These are phyloP conservation scores for Hypomyces rosellus DNA, from an alignment of 2,329 filamentous ascomycete species.

Conservation along the genomic window DNA sequence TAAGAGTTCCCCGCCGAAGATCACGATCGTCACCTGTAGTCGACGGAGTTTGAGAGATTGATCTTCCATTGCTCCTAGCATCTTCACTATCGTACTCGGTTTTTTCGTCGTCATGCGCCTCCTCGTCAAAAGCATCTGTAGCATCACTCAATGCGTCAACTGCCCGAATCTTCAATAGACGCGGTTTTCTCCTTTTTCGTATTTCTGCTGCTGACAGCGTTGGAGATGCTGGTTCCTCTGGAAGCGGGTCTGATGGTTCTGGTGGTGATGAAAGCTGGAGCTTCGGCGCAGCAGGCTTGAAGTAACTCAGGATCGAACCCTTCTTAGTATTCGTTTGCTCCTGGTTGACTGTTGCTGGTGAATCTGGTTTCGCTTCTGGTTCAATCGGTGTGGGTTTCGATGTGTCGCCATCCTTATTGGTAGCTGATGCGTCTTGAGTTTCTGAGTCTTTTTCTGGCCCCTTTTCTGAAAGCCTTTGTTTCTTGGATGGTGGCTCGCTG, in stretches of 20 bases:
- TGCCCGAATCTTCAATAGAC: conserved; percentile 25
- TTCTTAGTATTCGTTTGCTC: conserved; percentile 16
- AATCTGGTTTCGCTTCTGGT: background rate
- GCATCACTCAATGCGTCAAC: conserved; percentile 10
- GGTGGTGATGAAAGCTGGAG: conserved; percentile 4
- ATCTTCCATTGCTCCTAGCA: background rate
- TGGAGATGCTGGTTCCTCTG: conserved; percentile 13
- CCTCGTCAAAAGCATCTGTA: conserved; percentile 3
- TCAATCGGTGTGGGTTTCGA: background rate
- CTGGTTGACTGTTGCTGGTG: background rate
- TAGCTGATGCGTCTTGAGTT: background rate
- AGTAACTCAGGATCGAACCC: conserved; percentile 36
- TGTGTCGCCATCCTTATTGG: background rate
- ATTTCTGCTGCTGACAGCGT: conserved; percentile 3
- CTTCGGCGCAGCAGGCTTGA: conserved; percentile 26
- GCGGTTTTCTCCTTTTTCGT: conserved; percentile 18
- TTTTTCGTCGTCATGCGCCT: conserved; percentile 1
- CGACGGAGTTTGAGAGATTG: background rate
- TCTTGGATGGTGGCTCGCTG: conserved; percentile 24
- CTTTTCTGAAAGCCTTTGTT: conserved; percentile 12
- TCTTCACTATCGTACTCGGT: background rate
- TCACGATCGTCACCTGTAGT: background rate
- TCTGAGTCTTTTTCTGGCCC: background rate
- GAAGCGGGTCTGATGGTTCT: background rate
- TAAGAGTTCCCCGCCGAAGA: background rate